Evolutionary conservation across 257 asterid species (phyloP).

Genomic region (Solanum peruvianum): DNA sequence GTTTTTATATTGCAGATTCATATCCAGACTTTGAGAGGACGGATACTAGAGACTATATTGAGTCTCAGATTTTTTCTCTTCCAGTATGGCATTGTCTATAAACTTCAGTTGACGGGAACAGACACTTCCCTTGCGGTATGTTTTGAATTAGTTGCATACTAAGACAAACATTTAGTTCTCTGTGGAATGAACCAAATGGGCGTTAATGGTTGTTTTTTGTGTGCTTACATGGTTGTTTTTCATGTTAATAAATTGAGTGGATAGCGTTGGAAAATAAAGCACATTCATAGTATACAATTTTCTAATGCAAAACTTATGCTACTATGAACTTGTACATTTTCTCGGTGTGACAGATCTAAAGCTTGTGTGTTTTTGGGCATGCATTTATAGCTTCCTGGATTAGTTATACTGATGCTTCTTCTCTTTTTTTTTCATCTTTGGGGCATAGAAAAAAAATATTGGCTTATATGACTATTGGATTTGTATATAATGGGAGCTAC

Average conservation of each 20-base stretch:
- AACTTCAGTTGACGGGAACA: conserved; percentile 62
- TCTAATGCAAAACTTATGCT: neutral
- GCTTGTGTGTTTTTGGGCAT: neutral
- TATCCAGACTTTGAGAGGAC: conserved; percentile 91
- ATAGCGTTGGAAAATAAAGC: neutral
- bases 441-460: neutral
- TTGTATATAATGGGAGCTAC: neutral
- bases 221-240: neutral
- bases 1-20: conserved; percentile 45
- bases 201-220: neutral
- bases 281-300: neutral
- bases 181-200: neutral
- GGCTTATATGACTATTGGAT: neutral
- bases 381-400: neutral
- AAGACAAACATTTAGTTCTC: neutral
- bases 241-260: neutral
- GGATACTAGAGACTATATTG: conserved; percentile 89
- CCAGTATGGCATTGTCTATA: conserved; percentile 94
- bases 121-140: conserved; percentile 90
- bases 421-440: neutral
- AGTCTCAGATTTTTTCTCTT: conserved; percentile 86
- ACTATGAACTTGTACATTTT: neutral
- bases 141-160: neutral
- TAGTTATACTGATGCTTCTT: neutral
- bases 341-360: neutral